A percentile compares a stretch with the other conserved stretches of the same genome.
phyloP scores from a whole-genome alignment of 768 basidiomycete species.

The Macrolepiota fuliginosa region DNA sequence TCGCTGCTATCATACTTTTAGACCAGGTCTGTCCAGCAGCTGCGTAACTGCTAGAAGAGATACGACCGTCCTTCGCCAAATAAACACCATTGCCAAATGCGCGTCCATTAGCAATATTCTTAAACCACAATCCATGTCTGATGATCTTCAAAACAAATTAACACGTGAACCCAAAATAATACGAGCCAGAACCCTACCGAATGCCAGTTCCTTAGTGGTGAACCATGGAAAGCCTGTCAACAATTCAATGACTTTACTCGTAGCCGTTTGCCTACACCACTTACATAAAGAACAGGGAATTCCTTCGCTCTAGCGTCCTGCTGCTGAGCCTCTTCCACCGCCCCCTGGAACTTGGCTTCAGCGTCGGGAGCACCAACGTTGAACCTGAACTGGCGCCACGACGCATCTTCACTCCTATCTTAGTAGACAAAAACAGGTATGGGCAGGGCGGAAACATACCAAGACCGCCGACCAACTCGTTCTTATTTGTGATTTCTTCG shows the following conservation, averaged over 20 bases:
- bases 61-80: slow-evolving; percentile 54
- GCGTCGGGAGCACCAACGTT: slow-evolving; percentile 71
- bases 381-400: slow-evolving; percentile 66
- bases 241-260: background rate
- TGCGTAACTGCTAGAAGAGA: slow-evolving; percentile 48
- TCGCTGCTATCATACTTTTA: slow-evolving; percentile 47
- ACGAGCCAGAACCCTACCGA: slow-evolving; percentile 39
- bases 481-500: slow-evolving; percentile 54
- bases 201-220: slow-evolving; percentile 66
- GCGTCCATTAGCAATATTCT: slow-evolving; percentile 52
- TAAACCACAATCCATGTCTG: slow-evolving; percentile 69
- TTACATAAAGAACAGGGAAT: slow-evolving; percentile 48
- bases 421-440: background rate
- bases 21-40: slow-evolving; percentile 38
- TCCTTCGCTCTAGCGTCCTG: slow-evolving; percentile 35
- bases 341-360: slow-evolving; percentile 59
- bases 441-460: slow-evolving; percentile 31
- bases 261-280: slow-evolving; percentile 7
- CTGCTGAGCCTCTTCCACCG: slow-evolving; percentile 36
- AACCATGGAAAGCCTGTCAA: slow-evolving; percentile 66
- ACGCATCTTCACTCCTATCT: slow-evolving; percentile 28
- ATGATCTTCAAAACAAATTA: slow-evolving; percentile 46
- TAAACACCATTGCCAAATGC: slow-evolving; percentile 73
- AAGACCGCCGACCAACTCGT: slow-evolving; percentile 53
- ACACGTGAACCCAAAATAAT: background rate